Evolutionary conservation across 1,284 basidiomycete species (phyloP), one percentile per base, ranked within the genome.

Genomic region (Pseudozyma sp.): DNA sequence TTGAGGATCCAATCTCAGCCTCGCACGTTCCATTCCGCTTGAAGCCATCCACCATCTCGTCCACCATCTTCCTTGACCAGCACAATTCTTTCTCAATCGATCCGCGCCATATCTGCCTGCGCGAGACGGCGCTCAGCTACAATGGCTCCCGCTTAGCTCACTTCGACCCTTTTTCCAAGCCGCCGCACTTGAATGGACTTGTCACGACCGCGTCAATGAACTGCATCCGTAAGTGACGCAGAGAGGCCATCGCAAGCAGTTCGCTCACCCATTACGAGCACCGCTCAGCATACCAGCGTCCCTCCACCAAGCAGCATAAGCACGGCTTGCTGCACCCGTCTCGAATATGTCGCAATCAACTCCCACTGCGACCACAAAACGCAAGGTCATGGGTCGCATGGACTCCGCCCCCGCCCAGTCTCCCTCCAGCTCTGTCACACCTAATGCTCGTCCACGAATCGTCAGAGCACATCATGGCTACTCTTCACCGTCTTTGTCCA

Each of bases 321-420:
- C 25, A 31, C 25, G 6, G 6, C 6, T 31, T 6, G 25, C 3
- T 31, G 25, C 25, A 31, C 25, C 6, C 25, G 25, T 6, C 44
- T 21, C 35, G 11, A 58, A 3, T 38, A 74, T 74, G 71, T 61
- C 71, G 52, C 66, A 74, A 16, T 66, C 71, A 19, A 74, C 66
- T 10, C 71, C 66, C 18, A 69, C 65, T 13, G 55, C 66, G 2
- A 51, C 45, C 43, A 58, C 71, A 19, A 74, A 74, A 36, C 71
- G 71, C 54, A 74, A 72, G 59, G 74, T 74, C 31, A 76, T 73
- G 74, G 70, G 55, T 13, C 70, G 70, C 9, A 73, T 72, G 64
- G 70, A 76, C 16, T 43, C 56, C 16, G 71, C 38, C 19, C 36
- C 59, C 7, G 47, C 59, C 39, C 67, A 73, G 12, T 67, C 74